These are phyloP conservation scores for Amphibolis antarctica DNA, from an alignment of 106 monocot genomes.

Conservation along the genomic window DNA sequence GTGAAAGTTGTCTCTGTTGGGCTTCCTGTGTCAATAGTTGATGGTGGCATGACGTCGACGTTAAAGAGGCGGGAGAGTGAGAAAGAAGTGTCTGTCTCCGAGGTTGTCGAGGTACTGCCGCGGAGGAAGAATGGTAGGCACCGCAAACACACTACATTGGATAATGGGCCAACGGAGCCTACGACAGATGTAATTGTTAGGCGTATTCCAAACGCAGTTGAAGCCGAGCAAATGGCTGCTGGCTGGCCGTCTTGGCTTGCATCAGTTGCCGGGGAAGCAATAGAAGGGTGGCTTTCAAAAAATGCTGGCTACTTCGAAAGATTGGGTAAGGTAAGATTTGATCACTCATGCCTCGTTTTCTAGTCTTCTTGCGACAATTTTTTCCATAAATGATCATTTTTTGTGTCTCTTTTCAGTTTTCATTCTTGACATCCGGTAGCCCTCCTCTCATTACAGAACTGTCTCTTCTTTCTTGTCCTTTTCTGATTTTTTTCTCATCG, in stretches of 20 bases:
- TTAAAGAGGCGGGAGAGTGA: slow-evolving; percentile 11
- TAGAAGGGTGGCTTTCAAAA: slow-evolving; percentile 72
- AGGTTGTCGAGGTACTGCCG: not conserved
- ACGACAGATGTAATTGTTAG: slow-evolving; percentile 2
- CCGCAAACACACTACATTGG: slow-evolving; percentile 17
- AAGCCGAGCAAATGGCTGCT: slow-evolving; percentile 40
- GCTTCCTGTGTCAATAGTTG: not conserved
- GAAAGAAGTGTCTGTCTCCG: not conserved
- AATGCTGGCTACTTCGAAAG: slow-evolving; percentile 55
- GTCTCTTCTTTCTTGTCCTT: no score
- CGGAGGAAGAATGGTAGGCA: slow-evolving; percentile 2
- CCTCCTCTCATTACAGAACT: no score
- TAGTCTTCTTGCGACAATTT: not conserved
- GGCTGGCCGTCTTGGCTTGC: slow-evolving; percentile 79
- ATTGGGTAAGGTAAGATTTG: slow-evolving; percentile 41
- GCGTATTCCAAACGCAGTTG: slow-evolving; percentile 31
- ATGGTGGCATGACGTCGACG: not conserved
- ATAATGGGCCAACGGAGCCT: not conserved
- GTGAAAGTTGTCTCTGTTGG: slow-evolving; percentile 1
- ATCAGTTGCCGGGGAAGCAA: slow-evolving; percentile 41
- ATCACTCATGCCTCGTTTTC: not conserved
- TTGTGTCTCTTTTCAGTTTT: no score
- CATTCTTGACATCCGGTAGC: no score
- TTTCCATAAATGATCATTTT: no score
- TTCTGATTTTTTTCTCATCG: no score